phyloP scores from a whole-genome alignment of 768 basidiomycete genomes.

The Fibroporia radiculosa region DNA sequence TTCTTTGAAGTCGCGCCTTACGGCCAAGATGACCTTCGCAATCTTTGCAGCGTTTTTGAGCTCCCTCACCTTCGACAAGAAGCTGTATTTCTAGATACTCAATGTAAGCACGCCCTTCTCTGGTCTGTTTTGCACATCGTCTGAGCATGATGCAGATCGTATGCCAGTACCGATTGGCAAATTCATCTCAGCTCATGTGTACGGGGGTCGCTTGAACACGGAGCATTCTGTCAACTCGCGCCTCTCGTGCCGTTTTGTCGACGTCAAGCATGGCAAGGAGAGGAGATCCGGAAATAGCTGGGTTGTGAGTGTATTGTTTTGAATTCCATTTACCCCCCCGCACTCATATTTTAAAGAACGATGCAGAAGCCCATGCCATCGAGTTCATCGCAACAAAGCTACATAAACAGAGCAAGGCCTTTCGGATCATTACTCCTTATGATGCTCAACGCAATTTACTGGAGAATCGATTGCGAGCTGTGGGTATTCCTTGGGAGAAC shows the following conservation, averaged over 20 bases:
- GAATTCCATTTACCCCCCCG: not conserved
- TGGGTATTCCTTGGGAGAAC: slow-evolving; percentile 18
- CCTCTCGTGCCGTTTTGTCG: slow-evolving; percentile 29
- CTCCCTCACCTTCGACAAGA: slow-evolving; percentile 17
- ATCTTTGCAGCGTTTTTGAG: slow-evolving; percentile 28
- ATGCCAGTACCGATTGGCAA: slow-evolving; percentile 25
- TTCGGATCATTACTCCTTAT: slow-evolving; percentile 28
- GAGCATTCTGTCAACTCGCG: slow-evolving; percentile 8
- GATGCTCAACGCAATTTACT: slow-evolving; percentile 24
- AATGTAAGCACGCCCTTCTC: slow-evolving; percentile 22
- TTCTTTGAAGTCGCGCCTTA: slow-evolving; percentile 26
- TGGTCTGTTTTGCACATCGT: not conserved
- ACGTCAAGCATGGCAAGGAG: slow-evolving; percentile 31
- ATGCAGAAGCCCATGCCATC: slow-evolving; percentile 18
- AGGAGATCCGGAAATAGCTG: slow-evolving; percentile 29
- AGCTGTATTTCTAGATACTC: slow-evolving; percentile 25
- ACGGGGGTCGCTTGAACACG: slow-evolving; percentile 20
- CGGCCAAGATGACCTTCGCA: slow-evolving; percentile 22
- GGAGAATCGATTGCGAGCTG: slow-evolving; percentile 18
- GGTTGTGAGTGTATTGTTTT: slow-evolving; percentile 18
- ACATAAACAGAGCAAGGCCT: slow-evolving; percentile 13
- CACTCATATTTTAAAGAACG: slow-evolving; percentile 21
- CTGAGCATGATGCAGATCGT: slow-evolving; percentile 20
- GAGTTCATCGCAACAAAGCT: slow-evolving; percentile 17
- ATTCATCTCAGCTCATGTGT: slow-evolving; percentile 27